phyloP scores from a whole-genome alignment of 345 rosid species.

The Hypericum perforatum region DNA sequence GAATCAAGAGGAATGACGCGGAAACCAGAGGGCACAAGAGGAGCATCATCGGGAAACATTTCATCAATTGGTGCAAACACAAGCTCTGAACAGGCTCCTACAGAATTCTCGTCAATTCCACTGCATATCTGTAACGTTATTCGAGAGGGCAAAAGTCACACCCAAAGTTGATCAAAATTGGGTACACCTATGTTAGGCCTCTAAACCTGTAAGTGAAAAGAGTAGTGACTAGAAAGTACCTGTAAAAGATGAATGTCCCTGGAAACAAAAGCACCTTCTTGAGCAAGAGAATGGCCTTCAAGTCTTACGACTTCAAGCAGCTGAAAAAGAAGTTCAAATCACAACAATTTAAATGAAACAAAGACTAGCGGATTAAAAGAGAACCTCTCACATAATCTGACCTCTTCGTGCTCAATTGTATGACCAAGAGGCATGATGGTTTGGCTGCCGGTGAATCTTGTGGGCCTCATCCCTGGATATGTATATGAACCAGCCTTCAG shows the following conservation, averaged over 20 bases:
- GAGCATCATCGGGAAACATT: slow-evolving; percentile 97
- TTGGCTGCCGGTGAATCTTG: slow-evolving; percentile 92
- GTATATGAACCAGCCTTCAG: slow-evolving; percentile 72
- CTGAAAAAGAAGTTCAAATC: slow-evolving; percentile 24
- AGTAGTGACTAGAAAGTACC: slow-evolving; percentile 29
- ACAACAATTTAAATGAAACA: not conserved
- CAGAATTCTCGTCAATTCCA: slow-evolving; percentile 87
- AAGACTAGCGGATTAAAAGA: no score
- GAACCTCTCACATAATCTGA: slow-evolving; percentile 17
- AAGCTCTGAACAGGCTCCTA: slow-evolving; percentile 86
- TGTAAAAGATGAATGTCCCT: slow-evolving; percentile 92
- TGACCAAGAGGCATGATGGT: slow-evolving; percentile 94
- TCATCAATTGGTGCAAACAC: slow-evolving; percentile 97
- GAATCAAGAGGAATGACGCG: slow-evolving; percentile 85
- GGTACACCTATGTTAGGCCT: not conserved
- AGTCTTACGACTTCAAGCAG: slow-evolving; percentile 87
- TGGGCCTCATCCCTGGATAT: slow-evolving; percentile 87
- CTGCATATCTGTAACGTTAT: slow-evolving; percentile 60
- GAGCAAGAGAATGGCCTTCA: slow-evolving; percentile 88
- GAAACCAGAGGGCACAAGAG: slow-evolving; percentile 91
- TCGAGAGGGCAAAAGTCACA: slow-evolving; percentile 2
- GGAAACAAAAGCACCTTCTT: slow-evolving; percentile 89
- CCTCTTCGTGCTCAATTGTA: slow-evolving; percentile 98
- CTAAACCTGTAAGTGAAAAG: slow-evolving; percentile 1
- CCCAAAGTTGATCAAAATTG: not conserved